These are phyloP conservation scores for Phytophthora niederhauseri DNA, from an alignment of 352 stramenopile species.

Conservation along the genomic window DNA sequence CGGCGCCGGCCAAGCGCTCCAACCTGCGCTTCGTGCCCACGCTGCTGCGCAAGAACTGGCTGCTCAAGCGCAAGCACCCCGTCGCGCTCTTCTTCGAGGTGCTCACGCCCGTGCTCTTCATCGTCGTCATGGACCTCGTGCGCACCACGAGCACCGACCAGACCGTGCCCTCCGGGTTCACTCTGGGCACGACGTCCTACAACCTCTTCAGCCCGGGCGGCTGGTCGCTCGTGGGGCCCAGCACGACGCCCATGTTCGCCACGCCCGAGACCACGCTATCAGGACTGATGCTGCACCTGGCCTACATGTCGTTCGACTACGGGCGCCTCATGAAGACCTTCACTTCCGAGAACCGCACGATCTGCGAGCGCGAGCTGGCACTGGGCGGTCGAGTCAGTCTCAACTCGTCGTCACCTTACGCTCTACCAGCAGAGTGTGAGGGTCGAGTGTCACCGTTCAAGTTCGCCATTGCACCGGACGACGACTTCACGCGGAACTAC, in stretches of 20 bases:
- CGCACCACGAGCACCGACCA: slow-evolving; percentile 46
- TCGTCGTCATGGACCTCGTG: slow-evolving; percentile 62
- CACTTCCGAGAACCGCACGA: slow-evolving; percentile 31
- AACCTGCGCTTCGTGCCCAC: slow-evolving; percentile 55
- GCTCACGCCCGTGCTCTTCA: slow-evolving; percentile 62
- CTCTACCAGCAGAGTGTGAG: slow-evolving; percentile 41
- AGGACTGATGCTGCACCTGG: slow-evolving; percentile 59
- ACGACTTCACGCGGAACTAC: slow-evolving; percentile 50
- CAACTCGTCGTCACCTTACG: slow-evolving; percentile 31
- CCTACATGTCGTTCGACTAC: slow-evolving; percentile 36
- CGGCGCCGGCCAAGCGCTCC: slow-evolving; percentile 9
- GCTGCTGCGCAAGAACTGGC: slow-evolving; percentile 79
- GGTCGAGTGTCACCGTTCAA: slow-evolving; percentile 55
- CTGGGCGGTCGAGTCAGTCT: slow-evolving; percentile 29
- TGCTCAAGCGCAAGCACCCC: slow-evolving; percentile 75
- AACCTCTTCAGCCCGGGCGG: slow-evolving; percentile 53
- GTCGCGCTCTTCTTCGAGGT: slow-evolving; percentile 61
- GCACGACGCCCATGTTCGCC: slow-evolving; percentile 42
- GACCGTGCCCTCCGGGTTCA: slow-evolving; percentile 46
- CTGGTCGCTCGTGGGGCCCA: slow-evolving; percentile 38
- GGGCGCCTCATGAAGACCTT: slow-evolving; percentile 42
- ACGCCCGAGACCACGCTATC: slow-evolving; percentile 67
- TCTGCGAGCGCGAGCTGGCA: slow-evolving; percentile 31
- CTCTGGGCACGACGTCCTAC: slow-evolving; percentile 29
- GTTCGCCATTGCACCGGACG: slow-evolving; percentile 47